phyloP scores from a whole-genome alignment of 306 rosid species.

The Erythrophleum fordii region DNA sequence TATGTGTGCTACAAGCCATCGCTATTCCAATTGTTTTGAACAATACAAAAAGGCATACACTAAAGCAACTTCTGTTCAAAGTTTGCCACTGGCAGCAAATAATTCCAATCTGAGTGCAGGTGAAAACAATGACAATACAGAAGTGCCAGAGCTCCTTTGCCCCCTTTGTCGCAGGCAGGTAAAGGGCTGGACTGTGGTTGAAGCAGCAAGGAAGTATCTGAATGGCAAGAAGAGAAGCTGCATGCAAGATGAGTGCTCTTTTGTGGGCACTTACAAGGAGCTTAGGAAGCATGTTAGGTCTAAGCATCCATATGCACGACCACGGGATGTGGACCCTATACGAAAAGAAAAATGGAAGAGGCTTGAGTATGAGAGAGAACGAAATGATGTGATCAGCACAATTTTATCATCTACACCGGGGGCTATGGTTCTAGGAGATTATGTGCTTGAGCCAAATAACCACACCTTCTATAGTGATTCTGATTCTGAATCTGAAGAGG shows the following conservation, averaged over 20 bases:
- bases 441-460: conserved; percentile 84
- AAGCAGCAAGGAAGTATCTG: conserved; percentile 77
- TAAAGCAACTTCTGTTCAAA: conserved; percentile 59
- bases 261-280: conserved; percentile 73
- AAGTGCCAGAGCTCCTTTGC: conserved; percentile 83
- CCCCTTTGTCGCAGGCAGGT: conserved; percentile 96
- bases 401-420: conserved; percentile 89
- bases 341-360: conserved; percentile 92
- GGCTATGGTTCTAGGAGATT: conserved; percentile 91
- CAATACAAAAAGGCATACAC: conserved; percentile 93
- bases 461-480: conserved; percentile 57
- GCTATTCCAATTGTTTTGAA: conserved; percentile 93
- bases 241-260: conserved; percentile 87
- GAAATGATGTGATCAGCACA: conserved; percentile 93
- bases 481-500: conserved; percentile 68
- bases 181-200: conserved; percentile 99
- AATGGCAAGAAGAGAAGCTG: conserved; percentile 92
- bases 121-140: conserved; percentile 50
- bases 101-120: conserved; percentile 51
- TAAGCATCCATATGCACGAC: conserved; percentile 89
- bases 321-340: conserved; percentile 88
- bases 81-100: conserved; percentile 51
- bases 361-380: conserved; percentile 86
- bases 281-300: conserved; percentile 86
- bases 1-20: conserved; percentile 94